These are phyloP conservation scores for Cnidoscolus chayamansa DNA, from an alignment of 441 rosid species.

Conservation along the genomic window DNA sequence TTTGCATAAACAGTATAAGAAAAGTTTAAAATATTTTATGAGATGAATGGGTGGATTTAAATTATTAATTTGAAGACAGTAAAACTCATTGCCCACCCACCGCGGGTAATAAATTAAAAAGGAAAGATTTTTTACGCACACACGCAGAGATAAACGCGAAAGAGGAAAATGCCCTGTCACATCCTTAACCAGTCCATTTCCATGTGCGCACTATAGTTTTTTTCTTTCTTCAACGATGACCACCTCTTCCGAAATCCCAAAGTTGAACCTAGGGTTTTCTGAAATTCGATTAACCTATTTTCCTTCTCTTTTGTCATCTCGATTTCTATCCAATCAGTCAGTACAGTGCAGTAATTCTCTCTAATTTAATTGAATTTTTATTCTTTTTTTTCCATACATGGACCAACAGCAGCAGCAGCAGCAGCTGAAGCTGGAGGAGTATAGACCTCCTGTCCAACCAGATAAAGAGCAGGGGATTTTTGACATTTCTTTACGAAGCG, in stretches of 20 bases:
- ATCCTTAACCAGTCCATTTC: constrained; percentile 46
- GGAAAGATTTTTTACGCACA: neutral
- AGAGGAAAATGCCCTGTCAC: constrained; percentile 52
- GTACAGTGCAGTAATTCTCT: neutral
- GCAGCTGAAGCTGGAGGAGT: constrained; percentile 23
- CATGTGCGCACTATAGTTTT: constrained; percentile 32
- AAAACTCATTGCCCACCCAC: too few relatives aligned
- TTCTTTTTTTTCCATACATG: constrained; percentile 8
- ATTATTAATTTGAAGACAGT: too few relatives aligned
- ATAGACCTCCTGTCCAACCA: constrained; percentile 27
- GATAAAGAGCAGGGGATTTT: constrained; percentile 14
- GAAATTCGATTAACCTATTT: too few relatives aligned
- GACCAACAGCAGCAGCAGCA: constrained; percentile 6
- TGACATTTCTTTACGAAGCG: constrained; percentile 29
- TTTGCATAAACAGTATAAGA: too few relatives aligned
- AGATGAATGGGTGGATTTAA: too few relatives aligned
- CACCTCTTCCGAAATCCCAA: constrained; percentile 19
- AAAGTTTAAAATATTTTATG: too few relatives aligned
- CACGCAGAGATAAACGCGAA: neutral
- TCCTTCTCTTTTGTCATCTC: neutral
- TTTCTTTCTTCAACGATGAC: constrained; percentile 8
- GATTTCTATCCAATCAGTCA: neutral
- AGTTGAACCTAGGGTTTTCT: constrained; percentile 53
- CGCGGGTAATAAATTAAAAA: too few relatives aligned
- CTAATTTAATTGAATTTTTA: neutral